Percentiles rank a stretch among this genome's conserved stretches.
These are phyloP conservation scores for Diplotaxis tenuifolia DNA, from an alignment of 345 rosid genomes.

Conservation along the genomic window DNA sequence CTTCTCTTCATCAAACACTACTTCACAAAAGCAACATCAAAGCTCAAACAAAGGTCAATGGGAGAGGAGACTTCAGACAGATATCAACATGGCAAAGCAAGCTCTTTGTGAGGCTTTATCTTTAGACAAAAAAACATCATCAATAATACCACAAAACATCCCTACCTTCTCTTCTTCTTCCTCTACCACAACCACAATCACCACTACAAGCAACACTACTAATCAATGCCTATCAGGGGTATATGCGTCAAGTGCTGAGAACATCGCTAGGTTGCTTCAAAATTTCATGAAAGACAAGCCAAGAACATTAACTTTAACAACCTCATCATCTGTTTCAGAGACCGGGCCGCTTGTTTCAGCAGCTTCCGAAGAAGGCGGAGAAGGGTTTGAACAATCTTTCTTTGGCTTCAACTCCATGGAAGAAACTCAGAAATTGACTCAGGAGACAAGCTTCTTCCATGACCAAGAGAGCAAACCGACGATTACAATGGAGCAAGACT, in stretches of 20 bases:
- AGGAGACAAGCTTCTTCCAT: constrained; percentile 42
- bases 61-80: constrained; percentile 93
- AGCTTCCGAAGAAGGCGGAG: constrained; percentile 24
- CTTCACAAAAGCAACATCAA: constrained; percentile 32
- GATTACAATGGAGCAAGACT: constrained; percentile 30
- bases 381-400: constrained; percentile 40
- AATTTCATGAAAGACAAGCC: constrained; percentile 60
- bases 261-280: constrained; percentile 64
- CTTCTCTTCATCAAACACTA: constrained; percentile 24
- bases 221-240: constrained; percentile 30
- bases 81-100: constrained; percentile 78
- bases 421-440: constrained; percentile 35
- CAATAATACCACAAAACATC: constrained; percentile 26
- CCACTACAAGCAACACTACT: constrained; percentile 29
- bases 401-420: constrained; percentile 52
- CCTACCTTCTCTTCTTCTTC: constrained; percentile 34
- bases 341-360: constrained; percentile 19
- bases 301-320: constrained; percentile 20
- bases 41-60: constrained; percentile 68
- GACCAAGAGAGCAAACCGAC: constrained; percentile 54
- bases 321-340: constrained; percentile 31
- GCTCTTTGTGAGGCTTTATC: constrained; percentile 89
- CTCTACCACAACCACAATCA: constrained; percentile 31
- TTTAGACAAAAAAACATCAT: constrained; percentile 45
- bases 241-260: constrained; percentile 71